Conservation (phyloP, 169 alveolate species). For the Plasmodium reichenowi region DNA sequence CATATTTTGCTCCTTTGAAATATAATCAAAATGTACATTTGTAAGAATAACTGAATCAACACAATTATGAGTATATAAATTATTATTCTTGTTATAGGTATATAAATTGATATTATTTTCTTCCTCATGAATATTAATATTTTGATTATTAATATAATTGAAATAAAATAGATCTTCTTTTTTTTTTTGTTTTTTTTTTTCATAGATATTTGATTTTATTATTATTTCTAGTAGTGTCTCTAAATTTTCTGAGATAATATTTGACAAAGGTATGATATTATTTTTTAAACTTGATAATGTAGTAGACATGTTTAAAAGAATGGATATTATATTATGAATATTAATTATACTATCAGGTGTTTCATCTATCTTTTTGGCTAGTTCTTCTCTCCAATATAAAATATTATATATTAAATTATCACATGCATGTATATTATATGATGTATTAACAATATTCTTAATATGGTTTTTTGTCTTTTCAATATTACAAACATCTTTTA, state of each 20-base stretch:
- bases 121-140: slow-evolving; percentile 13
- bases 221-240: slow-evolving; percentile 53
- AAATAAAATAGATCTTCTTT: slow-evolving; percentile 19
- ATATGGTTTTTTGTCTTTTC: slow-evolving; percentile 50
- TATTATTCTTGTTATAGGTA: not conserved
- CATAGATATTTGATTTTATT: slow-evolving; percentile 23
- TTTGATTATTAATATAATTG: slow-evolving; percentile 21
- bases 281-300: slow-evolving; percentile 56
- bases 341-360: slow-evolving; percentile 57
- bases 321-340: slow-evolving; percentile 60
- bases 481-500: slow-evolving; percentile 36
- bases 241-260: slow-evolving; percentile 40
- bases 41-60: slow-evolving; percentile 16
- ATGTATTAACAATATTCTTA: slow-evolving; percentile 46
- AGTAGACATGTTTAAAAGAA: slow-evolving; percentile 49
- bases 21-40: slow-evolving; percentile 33
- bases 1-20: slow-evolving; percentile 19
- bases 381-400: slow-evolving; percentile 49
- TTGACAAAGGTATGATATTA: slow-evolving; percentile 53
- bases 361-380: slow-evolving; percentile 46
- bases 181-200: slow-evolving; percentile 4
- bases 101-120: not conserved
- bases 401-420: slow-evolving; percentile 44
- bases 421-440: slow-evolving; percentile 13
- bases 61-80: not conserved